Evolutionary conservation across 2,329 filamentous ascomycete species (phyloP).

Genomic region (Trichoderma aggressivum): DNA sequence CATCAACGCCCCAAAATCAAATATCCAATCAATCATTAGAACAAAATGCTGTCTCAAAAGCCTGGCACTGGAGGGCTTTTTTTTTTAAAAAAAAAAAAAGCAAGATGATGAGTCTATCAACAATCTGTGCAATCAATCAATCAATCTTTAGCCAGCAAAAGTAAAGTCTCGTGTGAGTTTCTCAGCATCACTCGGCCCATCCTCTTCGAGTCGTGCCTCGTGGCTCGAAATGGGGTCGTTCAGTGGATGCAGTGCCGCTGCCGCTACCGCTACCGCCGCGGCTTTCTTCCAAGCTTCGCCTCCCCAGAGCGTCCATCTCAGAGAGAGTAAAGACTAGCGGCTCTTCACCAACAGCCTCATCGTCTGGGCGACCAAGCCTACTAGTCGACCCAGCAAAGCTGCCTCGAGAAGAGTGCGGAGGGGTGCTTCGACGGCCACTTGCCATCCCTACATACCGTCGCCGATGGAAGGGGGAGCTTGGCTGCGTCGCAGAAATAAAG

Average conservation of each 20-base stretch:
- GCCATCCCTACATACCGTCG: conserved; percentile 47
- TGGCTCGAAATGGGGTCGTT: conserved; percentile 40
- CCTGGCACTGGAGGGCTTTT: background rate
- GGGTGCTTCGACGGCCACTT: conserved; percentile 39
- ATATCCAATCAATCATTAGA: conserved; percentile 12
- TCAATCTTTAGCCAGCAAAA: background rate
- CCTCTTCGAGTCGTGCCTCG: conserved; percentile 36
- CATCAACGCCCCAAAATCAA: conserved; percentile 13
- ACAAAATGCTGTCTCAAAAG: background rate
- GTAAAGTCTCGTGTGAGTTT: background rate
- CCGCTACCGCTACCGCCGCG: conserved; percentile 38
- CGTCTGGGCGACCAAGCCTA: conserved; percentile 40
- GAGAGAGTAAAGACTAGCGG: conserved; percentile 71
- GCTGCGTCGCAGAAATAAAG: conserved; percentile 38
- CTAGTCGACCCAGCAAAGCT: conserved; percentile 43
- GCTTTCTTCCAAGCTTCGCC: conserved; percentile 57
- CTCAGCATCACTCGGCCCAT: conserved; percentile 28
- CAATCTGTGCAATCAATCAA: conserved; percentile 11
- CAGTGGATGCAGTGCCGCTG: conserved; percentile 38
- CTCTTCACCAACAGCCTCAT: conserved; percentile 60
- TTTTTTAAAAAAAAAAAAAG: background rate
- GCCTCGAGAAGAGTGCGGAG: conserved; percentile 44
- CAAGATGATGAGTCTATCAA: conserved; percentile 4
- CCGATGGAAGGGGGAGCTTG: conserved; percentile 45
- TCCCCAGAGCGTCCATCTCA: conserved; percentile 60